phyloP scores from a whole-genome alignment of 495 filamentous ascomycete genomes.

The Aspergillus affinis region DNA sequence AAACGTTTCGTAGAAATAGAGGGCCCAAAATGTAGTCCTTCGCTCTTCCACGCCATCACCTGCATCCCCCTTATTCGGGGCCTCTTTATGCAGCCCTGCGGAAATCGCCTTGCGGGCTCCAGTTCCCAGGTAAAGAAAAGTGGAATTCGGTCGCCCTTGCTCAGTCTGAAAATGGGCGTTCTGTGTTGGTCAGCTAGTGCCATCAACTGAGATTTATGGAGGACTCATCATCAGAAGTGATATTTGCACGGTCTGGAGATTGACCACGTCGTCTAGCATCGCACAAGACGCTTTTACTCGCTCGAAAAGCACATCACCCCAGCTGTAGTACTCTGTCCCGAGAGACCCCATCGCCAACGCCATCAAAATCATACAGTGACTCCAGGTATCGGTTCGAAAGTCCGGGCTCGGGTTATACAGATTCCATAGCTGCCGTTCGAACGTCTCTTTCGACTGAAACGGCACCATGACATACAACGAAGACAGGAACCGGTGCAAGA shows the following conservation, averaged over 20 bases:
- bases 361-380: conserved; percentile 32
- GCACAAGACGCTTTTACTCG: conserved; percentile 38
- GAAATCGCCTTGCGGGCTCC: conserved; percentile 42
- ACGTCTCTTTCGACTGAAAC: conserved; percentile 28
- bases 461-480: conserved; percentile 37
- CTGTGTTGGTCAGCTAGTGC: not conserved
- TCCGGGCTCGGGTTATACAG: conserved; percentile 30
- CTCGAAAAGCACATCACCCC: conserved; percentile 42
- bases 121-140: conserved; percentile 40
- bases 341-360: conserved; percentile 34
- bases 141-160: conserved; percentile 43
- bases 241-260: conserved; percentile 43
- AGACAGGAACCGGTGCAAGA: conserved; percentile 35
- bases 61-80: conserved; percentile 27
- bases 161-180: conserved; percentile 46
- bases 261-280: conserved; percentile 42
- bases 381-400: conserved; percentile 24
- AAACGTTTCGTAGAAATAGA: conserved; percentile 45
- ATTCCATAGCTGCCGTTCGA: conserved; percentile 30
- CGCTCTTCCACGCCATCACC: conserved; percentile 35
- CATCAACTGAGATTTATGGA: not conserved
- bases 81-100: conserved; percentile 45
- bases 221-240: conserved; percentile 46
- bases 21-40: conserved; percentile 42
- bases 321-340: conserved; percentile 34